Percentiles rank a stretch among this genome's conserved stretches.
phyloP scores from a whole-genome alignment of 768 basidiomycete genomes.

The Clavaria fumosa region DNA sequence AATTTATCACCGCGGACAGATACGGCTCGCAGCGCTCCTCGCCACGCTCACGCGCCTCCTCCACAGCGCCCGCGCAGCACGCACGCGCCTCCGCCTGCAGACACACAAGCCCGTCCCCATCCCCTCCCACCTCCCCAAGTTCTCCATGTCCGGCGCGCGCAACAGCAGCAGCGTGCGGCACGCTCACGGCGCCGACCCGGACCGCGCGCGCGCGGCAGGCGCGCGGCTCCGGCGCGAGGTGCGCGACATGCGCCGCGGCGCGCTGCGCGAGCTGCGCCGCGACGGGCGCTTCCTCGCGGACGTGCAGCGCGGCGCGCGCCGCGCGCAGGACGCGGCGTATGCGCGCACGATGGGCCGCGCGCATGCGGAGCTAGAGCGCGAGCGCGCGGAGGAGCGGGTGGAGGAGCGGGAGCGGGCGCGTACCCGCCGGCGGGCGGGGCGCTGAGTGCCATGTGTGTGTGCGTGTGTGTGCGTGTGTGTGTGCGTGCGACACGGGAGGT shows the following conservation, averaged over 20 bases:
- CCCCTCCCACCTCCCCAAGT: slow-evolving; percentile 85
- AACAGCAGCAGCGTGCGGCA: slow-evolving; percentile 62
- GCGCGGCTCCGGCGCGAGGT: slow-evolving; percentile 76
- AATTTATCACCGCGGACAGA: too few relatives aligned
- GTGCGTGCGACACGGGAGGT: too few relatives aligned
- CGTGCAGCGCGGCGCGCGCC: slow-evolving; percentile 72
- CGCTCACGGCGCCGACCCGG: slow-evolving; percentile 73
- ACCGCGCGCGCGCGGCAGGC: slow-evolving; percentile 77
- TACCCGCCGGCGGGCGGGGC: slow-evolving; percentile 64
- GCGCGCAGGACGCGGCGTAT: slow-evolving; percentile 73
- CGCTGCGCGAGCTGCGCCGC: slow-evolving; percentile 90
- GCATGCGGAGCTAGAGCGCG: slow-evolving; percentile 60
- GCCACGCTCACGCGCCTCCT: slow-evolving; percentile 47
- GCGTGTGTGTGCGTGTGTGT: too few relatives aligned
- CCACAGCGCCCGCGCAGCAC: slow-evolving; percentile 54
- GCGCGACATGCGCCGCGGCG: slow-evolving; percentile 94
- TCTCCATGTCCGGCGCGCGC: too few relatives aligned
- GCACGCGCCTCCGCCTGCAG: slow-evolving; percentile 73
- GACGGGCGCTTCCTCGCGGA: slow-evolving; percentile 86
- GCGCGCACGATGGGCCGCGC: slow-evolving; percentile 73
- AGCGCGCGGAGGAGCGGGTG: slow-evolving; percentile 89
- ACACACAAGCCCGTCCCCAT: slow-evolving; percentile 95
- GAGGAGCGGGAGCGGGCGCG: slow-evolving; percentile 72
- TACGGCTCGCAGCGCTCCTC: slow-evolving; percentile 26
- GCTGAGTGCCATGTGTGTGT: too few relatives aligned